These are phyloP conservation scores for Thraustotheca clavata DNA, from an alignment of 352 stramenopile species.

Conservation along the genomic window DNA sequence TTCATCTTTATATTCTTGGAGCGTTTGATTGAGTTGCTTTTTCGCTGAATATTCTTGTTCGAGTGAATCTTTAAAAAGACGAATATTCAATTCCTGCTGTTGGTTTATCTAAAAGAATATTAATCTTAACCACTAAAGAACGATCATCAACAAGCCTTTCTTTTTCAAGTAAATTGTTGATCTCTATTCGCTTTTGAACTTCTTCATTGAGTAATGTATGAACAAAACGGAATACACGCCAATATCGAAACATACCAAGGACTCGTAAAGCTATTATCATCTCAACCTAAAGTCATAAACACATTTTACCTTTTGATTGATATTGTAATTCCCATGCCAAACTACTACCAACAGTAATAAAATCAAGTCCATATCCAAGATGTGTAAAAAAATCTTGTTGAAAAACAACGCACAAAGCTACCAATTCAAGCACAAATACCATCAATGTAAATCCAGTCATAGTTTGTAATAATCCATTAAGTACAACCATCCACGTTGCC, in stretches of 20 bases:
- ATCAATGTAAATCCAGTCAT: slow-evolving; percentile 51
- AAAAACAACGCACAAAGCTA: slow-evolving; percentile 36
- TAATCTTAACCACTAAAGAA: not conserved
- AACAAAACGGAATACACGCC: slow-evolving; percentile 51
- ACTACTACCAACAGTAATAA: slow-evolving; percentile 27
- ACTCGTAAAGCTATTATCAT: slow-evolving; percentile 31
- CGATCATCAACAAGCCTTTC: slow-evolving; percentile 35
- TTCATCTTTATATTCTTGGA: slow-evolving; percentile 66
- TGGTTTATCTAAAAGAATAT: slow-evolving; percentile 25
- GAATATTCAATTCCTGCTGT: slow-evolving; percentile 38
- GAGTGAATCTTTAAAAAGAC: slow-evolving; percentile 43
- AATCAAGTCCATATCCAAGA: slow-evolving; percentile 49
- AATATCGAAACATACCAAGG: slow-evolving; percentile 44
- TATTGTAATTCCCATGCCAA: slow-evolving; percentile 38
- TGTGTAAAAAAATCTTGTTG: slow-evolving; percentile 42
- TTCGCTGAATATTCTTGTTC: slow-evolving; percentile 50
- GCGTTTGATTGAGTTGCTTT: slow-evolving; percentile 34
- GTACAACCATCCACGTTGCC: not conserved
- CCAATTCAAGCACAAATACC: slow-evolving; percentile 50
- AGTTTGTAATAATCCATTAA: slow-evolving; percentile 37
- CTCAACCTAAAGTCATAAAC: not conserved
- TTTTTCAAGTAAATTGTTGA: slow-evolving; percentile 31
- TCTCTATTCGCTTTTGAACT: slow-evolving; percentile 32
- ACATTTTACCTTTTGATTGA: slow-evolving; percentile 41
- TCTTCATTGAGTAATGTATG: slow-evolving; percentile 41